Evolutionary conservation across 2,329 filamentous ascomycete genomes (phyloP).

Genomic region (Trichothecium roseum): DNA sequence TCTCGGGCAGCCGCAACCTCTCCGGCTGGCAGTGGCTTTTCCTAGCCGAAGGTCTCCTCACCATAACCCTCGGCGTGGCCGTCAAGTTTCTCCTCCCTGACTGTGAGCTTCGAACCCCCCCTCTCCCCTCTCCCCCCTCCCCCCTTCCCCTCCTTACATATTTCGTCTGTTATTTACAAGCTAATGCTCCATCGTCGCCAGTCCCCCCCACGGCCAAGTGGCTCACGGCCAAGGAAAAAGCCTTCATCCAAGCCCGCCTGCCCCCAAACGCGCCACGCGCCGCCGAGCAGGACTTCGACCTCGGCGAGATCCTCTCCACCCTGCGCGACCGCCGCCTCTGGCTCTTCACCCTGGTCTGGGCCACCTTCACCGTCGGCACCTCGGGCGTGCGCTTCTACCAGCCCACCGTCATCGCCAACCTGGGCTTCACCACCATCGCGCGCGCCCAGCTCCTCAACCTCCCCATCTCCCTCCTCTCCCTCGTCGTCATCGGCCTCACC

Average conservation of each 20-base stretch:
- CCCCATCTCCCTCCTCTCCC: slow-evolving; percentile 29
- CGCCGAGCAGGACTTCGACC: slow-evolving; percentile 27
- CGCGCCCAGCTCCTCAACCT: slow-evolving; percentile 37
- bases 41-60: slow-evolving; percentile 33
- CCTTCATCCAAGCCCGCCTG: slow-evolving; percentile 35
- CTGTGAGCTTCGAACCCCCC: slow-evolving; percentile 23
- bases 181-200: slow-evolving; percentile 23
- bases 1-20: slow-evolving; percentile 21
- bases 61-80: slow-evolving; percentile 31
- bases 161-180: slow-evolving; percentile 15
- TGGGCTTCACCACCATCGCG: slow-evolving; percentile 31
- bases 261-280: slow-evolving; percentile 31
- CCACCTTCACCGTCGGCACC: slow-evolving; percentile 30
- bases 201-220: slow-evolving; percentile 32
- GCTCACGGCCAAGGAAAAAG: slow-evolving; percentile 33
- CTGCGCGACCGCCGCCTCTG: slow-evolving; percentile 31
- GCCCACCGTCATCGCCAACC: slow-evolving; percentile 27
- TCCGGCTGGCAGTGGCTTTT: slow-evolving; percentile 25
- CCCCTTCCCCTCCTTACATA: too few species aligned
- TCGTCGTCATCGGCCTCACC: slow-evolving; percentile 29
- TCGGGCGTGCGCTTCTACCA: slow-evolving; percentile 30
- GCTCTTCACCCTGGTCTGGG: slow-evolving; percentile 34
- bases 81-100: slow-evolving; percentile 45
- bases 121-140: too few species aligned
- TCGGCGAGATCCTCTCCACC: slow-evolving; percentile 23